Evolutionary conservation across 495 filamentous ascomycete species (phyloP).

Genomic region (Penicillium malachiteum): DNA sequence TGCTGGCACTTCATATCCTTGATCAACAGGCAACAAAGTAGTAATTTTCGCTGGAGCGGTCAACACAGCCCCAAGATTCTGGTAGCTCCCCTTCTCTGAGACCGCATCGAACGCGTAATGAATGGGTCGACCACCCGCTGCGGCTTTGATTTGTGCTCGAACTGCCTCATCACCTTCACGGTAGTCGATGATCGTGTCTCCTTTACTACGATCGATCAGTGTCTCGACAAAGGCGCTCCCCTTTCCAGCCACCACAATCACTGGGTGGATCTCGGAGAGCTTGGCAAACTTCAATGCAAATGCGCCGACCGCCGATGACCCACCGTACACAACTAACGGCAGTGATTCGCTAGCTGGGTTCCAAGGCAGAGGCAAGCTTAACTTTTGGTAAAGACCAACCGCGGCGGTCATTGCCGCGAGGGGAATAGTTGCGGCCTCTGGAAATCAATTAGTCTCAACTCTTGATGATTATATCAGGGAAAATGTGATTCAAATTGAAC

Average conservation of each 20-base stretch:
- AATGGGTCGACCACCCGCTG: conserved; percentile 15
- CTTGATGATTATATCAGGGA: too few relatives aligned
- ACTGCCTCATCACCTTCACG: conserved; percentile 42
- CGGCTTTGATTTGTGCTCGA: conserved; percentile 20
- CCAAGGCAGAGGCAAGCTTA: conserved; percentile 68
- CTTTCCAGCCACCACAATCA: conserved; percentile 68
- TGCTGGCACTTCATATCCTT: conserved; percentile 46
- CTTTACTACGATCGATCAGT: conserved; percentile 61
- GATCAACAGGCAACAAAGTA: conserved; percentile 42
- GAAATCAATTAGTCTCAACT: neutral
- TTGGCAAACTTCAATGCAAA: conserved; percentile 67
- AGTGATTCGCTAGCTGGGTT: conserved; percentile 37
- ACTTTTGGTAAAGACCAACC: conserved; percentile 56
- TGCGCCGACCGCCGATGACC: conserved; percentile 62
- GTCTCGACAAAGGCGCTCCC: conserved; percentile 55
- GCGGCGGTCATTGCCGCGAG: conserved; percentile 75
- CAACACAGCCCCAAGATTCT: conserved; percentile 23
- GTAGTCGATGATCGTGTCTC: conserved; percentile 72
- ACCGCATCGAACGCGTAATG: conserved; percentile 62
- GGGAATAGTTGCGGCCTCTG: conserved; percentile 67
- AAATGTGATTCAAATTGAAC: neutral
- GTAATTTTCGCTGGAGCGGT: conserved; percentile 48
- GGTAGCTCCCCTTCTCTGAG: conserved; percentile 48
- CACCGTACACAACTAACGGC: conserved; percentile 69
- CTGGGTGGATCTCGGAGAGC: conserved; percentile 68